A percentile compares a stretch with the other conserved stretches of the same genome.
These are phyloP conservation scores for Caloboletus firmus DNA, from an alignment of 1,284 basidiomycete genomes.

Conservation along the genomic window DNA sequence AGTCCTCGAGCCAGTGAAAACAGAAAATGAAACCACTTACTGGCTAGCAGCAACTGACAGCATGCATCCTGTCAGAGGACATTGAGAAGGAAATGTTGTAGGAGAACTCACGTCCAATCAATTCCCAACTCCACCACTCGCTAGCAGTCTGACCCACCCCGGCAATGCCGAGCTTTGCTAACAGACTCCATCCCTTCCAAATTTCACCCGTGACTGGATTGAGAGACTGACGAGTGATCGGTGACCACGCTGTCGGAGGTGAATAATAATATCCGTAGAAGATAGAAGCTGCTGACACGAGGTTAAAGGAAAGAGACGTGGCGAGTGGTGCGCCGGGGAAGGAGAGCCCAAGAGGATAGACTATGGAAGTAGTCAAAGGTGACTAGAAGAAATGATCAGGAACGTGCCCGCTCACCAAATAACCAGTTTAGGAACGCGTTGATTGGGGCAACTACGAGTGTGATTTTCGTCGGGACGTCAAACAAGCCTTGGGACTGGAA, in stretches of 20 bases:
- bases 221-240: conserved; percentile 35
- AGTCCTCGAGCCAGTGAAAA: not conserved
- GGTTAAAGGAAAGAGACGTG: conserved; percentile 86
- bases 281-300: conserved; percentile 71
- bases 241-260: conserved; percentile 70
- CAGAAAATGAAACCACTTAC: conserved; percentile 34
- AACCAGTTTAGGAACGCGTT: conserved; percentile 86
- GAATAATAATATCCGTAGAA: conserved; percentile 74
- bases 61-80: not conserved
- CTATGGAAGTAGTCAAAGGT: conserved; percentile 47
- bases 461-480: conserved; percentile 83
- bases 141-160: conserved; percentile 70
- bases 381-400: conserved; percentile 3
- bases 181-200: conserved; percentile 72
- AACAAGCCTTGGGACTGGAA: conserved; percentile 91
- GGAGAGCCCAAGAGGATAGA: conserved; percentile 78
- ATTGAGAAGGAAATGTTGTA: not conserved
- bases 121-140: conserved; percentile 94
- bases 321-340: conserved; percentile 94
- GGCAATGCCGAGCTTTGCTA: conserved; percentile 75
- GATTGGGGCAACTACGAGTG: conserved; percentile 82
- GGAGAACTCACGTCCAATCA: conserved; percentile 53
- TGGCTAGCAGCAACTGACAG: conserved; percentile 56
- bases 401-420: conserved; percentile 53
- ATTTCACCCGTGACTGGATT: conserved; percentile 66